These are phyloP conservation scores for Artemisia annua DNA, from an alignment of 129 eudicot genomes.

Conservation along the genomic window DNA sequence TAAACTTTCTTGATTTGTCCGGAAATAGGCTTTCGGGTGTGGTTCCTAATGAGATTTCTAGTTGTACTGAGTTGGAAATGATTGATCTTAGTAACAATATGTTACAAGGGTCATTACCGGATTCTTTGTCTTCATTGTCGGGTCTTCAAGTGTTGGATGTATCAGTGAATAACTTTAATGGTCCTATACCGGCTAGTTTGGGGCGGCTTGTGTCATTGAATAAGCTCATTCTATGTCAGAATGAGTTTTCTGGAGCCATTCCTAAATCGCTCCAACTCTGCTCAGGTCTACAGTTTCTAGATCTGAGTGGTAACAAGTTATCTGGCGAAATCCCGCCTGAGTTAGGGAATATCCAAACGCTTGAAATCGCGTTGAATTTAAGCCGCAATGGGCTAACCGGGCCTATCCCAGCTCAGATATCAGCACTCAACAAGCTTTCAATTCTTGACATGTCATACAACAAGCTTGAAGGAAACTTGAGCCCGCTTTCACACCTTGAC, in stretches of 20 bases:
- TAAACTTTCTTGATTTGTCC: conserved; percentile 69
- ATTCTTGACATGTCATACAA: conserved; percentile 67
- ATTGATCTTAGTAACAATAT: conserved; percentile 61
- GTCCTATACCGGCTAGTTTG: conserved; percentile 60
- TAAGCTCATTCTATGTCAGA: conserved; percentile 51
- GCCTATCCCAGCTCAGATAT: conserved; percentile 52
- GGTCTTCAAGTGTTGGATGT: conserved; percentile 63
- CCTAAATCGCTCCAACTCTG: conserved; percentile 60
- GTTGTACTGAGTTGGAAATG: conserved; percentile 61
- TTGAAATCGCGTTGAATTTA: conserved; percentile 59
- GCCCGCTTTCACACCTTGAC: conserved; percentile 51
- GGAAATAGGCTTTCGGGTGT: conserved; percentile 56
- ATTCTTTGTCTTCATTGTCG: conserved; percentile 50
- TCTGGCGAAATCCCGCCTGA: conserved; percentile 50
- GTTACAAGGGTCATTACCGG: conserved; percentile 54
- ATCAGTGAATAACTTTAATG: conserved; percentile 47
- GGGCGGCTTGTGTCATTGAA: conserved; percentile 63
- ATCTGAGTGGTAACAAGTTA: conserved; percentile 56
- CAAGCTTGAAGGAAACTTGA: conserved; percentile 57
- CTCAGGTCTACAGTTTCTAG: conserved; percentile 66
- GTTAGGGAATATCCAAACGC: conserved; percentile 52
- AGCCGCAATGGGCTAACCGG: conserved; percentile 63
- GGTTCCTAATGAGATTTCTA: conserved; percentile 55
- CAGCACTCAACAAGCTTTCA: conserved; percentile 64
- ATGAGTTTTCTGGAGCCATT: conserved; percentile 54